Conservation (phyloP, 2,329 filamentous ascomycete species). For the Aspergillus sp. region DNA sequence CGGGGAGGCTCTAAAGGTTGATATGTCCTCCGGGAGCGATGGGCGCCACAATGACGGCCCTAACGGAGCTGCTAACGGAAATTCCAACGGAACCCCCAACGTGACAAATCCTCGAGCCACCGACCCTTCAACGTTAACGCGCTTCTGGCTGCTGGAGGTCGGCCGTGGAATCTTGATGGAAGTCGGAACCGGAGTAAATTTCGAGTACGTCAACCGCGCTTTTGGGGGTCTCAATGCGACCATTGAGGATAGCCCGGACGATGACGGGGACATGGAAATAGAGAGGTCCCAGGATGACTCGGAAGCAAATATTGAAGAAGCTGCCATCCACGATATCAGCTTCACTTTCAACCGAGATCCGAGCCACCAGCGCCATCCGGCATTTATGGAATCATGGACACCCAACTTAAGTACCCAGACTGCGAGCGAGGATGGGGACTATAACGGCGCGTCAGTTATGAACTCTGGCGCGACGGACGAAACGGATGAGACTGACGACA, state of each 20-base stretch:
- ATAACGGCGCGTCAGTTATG: constrained; percentile 28
- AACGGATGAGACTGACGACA: constrained; percentile 11
- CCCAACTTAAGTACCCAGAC: constrained; percentile 29
- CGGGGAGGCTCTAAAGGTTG: constrained; percentile 55
- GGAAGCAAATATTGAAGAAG: constrained; percentile 51
- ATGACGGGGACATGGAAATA: constrained; percentile 42
- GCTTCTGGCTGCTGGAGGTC: constrained; percentile 65
- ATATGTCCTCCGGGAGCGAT: constrained; percentile 57
- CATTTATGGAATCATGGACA: constrained; percentile 29
- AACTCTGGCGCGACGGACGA: constrained; percentile 6
- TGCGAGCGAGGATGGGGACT: constrained; percentile 18
- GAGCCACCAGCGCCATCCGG: not conserved
- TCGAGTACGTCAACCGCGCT: constrained; percentile 61
- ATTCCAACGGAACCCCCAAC: constrained; percentile 23
- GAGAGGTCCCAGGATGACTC: constrained; percentile 56
- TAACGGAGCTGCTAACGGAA: not conserved
- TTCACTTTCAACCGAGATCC: constrained; percentile 12
- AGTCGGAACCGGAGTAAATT: constrained; percentile 60
- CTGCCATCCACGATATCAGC: constrained; percentile 39
- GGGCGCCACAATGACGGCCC: constrained; percentile 43
- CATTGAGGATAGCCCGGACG: constrained; percentile 41
- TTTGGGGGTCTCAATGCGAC: constrained; percentile 63
- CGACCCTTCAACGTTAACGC: constrained; percentile 38
- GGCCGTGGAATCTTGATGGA: constrained; percentile 64
- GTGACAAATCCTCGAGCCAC: constrained; percentile 35